Evolutionary conservation across 2,329 filamentous ascomycete species (phyloP).

Genomic region (Tolypocladium tundrense): DNA sequence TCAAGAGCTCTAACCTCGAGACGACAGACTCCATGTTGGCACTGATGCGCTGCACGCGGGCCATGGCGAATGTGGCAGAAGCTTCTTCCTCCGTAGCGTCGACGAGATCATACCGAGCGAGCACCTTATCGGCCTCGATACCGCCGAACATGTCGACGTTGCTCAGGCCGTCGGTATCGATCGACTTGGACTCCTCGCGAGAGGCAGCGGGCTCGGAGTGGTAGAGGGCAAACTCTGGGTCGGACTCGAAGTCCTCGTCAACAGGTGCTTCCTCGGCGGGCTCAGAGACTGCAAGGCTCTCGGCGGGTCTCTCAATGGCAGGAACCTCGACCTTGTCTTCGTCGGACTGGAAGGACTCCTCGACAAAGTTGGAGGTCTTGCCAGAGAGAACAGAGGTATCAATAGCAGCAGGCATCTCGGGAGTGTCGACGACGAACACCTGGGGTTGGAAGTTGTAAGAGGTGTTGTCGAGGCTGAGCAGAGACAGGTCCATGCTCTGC

Average conservation of each 20-base stretch:
- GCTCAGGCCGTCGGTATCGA: conserved; percentile 31
- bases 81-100: conserved; percentile 42
- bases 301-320: conserved; percentile 37
- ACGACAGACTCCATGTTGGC: conserved; percentile 23
- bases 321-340: conserved; percentile 48
- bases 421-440: conserved; percentile 67
- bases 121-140: conserved; percentile 53
- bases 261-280: conserved; percentile 14
- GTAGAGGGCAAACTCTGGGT: conserved; percentile 53
- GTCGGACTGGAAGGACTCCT: conserved; percentile 30
- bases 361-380: conserved; percentile 51
- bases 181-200: conserved; percentile 20
- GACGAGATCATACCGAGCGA: conserved; percentile 54
- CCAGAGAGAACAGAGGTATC: conserved; percentile 56
- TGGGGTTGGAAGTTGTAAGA: conserved; percentile 56
- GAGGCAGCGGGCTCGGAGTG: conserved; percentile 27
- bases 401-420: conserved; percentile 51
- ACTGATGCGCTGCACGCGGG: conserved; percentile 39
- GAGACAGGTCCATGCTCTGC: conserved; percentile 62
- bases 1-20: conserved; percentile 27
- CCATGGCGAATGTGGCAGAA: conserved; percentile 32
- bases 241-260: conserved; percentile 51
- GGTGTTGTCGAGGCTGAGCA: conserved; percentile 49
- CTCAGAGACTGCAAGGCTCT: conserved; percentile 20
- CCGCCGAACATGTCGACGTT: conserved; percentile 38